These are phyloP conservation scores for Calonectria pauciramosa DNA, from an alignment of 2,329 filamentous ascomycete species.

Conservation along the genomic window DNA sequence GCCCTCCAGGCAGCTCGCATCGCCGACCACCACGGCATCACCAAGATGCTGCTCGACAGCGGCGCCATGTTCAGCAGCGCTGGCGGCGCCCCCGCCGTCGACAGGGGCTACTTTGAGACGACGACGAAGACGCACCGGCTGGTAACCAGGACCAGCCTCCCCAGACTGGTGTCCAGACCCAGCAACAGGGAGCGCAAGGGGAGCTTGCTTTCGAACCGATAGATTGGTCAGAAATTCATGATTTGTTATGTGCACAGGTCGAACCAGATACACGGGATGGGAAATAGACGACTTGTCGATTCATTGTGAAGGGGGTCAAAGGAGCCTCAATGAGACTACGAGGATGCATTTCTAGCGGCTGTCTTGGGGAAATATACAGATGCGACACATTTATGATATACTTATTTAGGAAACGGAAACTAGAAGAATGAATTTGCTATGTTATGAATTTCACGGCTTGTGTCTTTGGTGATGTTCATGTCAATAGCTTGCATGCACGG, in stretches of 20 bases:
- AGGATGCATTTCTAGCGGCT: not conserved
- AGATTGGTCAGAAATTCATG: too few relatives aligned
- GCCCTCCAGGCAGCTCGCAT: not conserved
- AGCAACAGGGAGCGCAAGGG: not conserved
- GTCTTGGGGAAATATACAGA: not conserved
- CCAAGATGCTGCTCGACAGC: not conserved
- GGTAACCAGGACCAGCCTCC: not conserved
- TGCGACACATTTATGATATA: not conserved
- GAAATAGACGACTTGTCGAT: not conserved
- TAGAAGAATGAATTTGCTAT: not conserved
- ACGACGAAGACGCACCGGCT: not conserved
- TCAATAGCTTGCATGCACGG: too few relatives aligned
- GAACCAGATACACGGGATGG: not conserved
- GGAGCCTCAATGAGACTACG: not conserved
- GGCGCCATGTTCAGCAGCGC: not conserved
- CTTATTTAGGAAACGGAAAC: not conserved
- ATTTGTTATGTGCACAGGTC: not conserved
- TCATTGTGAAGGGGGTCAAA: not conserved
- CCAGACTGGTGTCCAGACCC: not conserved
- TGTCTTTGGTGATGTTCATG: not conserved
- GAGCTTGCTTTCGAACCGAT: not conserved
- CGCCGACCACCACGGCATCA: not conserved
- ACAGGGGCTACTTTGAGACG: not conserved
- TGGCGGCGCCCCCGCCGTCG: not conserved
- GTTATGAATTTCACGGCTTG: not conserved